Conservation (phyloP, 306 rosid genomes). For the Begonia loranthoides region DNA sequence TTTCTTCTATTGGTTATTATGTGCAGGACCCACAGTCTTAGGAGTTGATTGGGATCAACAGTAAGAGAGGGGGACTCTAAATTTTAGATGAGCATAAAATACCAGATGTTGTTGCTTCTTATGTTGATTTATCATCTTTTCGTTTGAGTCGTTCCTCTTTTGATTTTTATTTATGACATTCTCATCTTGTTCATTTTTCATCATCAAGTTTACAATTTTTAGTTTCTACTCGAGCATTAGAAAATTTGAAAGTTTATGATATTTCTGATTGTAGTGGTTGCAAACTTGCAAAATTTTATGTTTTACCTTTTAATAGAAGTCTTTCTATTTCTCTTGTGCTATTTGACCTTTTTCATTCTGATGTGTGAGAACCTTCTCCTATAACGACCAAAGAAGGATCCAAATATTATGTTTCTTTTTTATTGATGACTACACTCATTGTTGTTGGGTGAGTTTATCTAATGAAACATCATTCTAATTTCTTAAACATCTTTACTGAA, state of each 20-base stretch:
- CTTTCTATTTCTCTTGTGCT: background rate
- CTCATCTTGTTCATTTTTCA: too few relatives aligned
- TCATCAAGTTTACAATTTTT: too few relatives aligned
- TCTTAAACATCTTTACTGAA: background rate
- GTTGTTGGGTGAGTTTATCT: conserved; percentile 1
- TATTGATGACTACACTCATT: background rate
- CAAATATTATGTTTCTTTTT: background rate
- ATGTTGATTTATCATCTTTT: conserved; percentile 2
- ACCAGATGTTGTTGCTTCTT: background rate
- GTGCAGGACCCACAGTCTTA: background rate
- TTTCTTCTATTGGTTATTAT: background rate
- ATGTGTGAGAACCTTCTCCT: background rate
- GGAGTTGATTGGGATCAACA: background rate
- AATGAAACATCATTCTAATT: background rate
- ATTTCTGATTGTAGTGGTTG: too few relatives aligned
- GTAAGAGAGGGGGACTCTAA: background rate
- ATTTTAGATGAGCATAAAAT: background rate
- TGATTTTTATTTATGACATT: too few relatives aligned
- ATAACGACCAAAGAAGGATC: background rate
- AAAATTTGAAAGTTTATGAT: too few relatives aligned
- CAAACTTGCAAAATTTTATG: too few relatives aligned
- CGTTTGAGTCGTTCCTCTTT: conserved; percentile 1
- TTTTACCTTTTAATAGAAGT: too few relatives aligned
- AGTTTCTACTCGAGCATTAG: too few relatives aligned
- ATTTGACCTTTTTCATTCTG: background rate